A percentile compares a stretch with the other conserved stretches of the same genome.
Evolutionary conservation across 2,329 filamentous ascomycete genomes (phyloP).

Genomic region (Colletotrichum karsti): DNA sequence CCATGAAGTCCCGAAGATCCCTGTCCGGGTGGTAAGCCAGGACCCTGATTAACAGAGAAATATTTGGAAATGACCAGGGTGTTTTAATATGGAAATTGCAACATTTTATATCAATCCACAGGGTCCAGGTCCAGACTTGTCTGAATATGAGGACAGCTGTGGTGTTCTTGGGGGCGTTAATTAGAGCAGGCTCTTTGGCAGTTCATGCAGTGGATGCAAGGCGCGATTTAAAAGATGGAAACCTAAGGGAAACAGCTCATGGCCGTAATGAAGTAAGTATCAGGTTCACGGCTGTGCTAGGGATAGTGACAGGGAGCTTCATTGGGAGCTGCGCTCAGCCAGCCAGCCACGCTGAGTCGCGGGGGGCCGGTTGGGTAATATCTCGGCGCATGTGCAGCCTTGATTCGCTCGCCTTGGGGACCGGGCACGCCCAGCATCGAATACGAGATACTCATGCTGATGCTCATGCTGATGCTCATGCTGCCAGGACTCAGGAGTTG

Average conservation of each 20-base stretch:
- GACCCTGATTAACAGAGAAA: conserved; percentile 19
- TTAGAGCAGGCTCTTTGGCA: background rate
- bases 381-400: background rate
- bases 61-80: background rate
- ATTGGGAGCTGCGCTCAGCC: conserved; percentile 6
- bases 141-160: too few relatives aligned
- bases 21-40: conserved; percentile 6
- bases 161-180: background rate
- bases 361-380: background rate
- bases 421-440: conserved; percentile 1
- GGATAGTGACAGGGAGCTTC: conserved; percentile 16
- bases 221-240: background rate
- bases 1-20: conserved; percentile 4
- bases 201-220: conserved; percentile 9
- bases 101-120: conserved; percentile 7
- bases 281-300: background rate
- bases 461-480: too few relatives aligned
- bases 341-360: conserved; percentile 15
- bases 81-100: conserved; percentile 1
- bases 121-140: background rate
- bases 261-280: background rate
- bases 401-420: conserved; percentile 3
- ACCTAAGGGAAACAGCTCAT: background rate
- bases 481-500: too few relatives aligned
- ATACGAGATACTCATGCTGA: too few relatives aligned